Base-by-base conservation (phyloP, 176 grass and related monocot species). In the Thinopyrum elongatum region DNA sequence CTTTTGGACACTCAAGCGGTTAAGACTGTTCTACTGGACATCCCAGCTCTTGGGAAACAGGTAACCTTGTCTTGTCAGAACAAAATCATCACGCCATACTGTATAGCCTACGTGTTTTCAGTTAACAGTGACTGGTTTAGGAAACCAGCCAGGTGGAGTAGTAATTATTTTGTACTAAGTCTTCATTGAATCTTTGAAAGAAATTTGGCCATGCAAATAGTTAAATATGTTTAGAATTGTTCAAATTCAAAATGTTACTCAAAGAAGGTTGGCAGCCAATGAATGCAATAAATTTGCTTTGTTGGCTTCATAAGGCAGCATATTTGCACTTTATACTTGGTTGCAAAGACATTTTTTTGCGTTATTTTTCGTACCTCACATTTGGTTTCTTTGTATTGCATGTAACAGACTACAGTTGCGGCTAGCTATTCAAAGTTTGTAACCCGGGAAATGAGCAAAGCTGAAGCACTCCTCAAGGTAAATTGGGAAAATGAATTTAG, bases 401-500 rank as follows among this genome's bases (percentile, higher is more conserved):
- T 82, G 61, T 31, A 78, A 85, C 92, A 99, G 97, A 88, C 79
- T 78, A 84, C 92, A 70, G 88, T 67, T 85, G 90, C 89, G 16
- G 67, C 90, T 80, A 96, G 90, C 85, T 99, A 99, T 68, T 96
- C 97, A 63, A 99, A 99, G 80, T 99, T 99, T 91, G 97, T 99
- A 65, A 90, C 88, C 81, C 97, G 94, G 68, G 97, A 99, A 91
- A 96, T 96, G 97, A 96, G 94, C 89, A 99, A 99, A 96, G 97
- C 97, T 80, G 97, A 99, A 96, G 97, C 97, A 72, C 97, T 99
- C 63, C 90, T 98, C 79, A 98, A 98, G 96, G 96, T 98, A 79
- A 80, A 83, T 68, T 29, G 41, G 77, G 33, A 29, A 63, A 61
- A 67, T 55, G 16, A 58, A 4, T 15, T 70, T 23, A 25, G 7